Evolutionary conservation across 164 flowering plant species (phyloP), one percentile per base, ranked within the genome.

Genomic region (Umbilicus rupestris): DNA sequence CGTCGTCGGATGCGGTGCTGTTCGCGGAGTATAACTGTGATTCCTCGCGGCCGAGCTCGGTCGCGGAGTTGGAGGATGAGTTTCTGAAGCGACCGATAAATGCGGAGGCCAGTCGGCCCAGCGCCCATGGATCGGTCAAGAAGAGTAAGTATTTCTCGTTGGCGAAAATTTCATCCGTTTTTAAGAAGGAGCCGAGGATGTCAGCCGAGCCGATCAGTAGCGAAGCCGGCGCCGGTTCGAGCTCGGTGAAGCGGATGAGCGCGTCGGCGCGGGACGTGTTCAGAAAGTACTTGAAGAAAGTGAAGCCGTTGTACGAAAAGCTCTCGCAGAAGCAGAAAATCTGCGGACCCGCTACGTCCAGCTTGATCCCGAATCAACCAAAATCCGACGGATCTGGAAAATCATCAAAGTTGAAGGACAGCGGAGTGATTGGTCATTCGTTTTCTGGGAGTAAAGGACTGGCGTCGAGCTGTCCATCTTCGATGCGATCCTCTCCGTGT

Each of bases 401-500:
- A 22, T 2, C 39, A 47, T n/a, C n/a, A n/a, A n/a, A 17, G 24
- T 26, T 64, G n/a, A 66, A 66, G 20, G 16, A 44, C 63, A n/a
- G 59, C 58, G 68, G 72, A 24, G 73, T 62, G 14, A 67, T 77
- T 10, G 80, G 83, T 9, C 80, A 79, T 33, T 90, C 92, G 0
- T 90, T 90, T 72, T 94, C 97, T 0, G 96, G 96, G 19, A 94
- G 78, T 78, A 77, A 74, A 70, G 81, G 82, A 73, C 73, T 73
- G 69, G 78, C 75, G 0, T 70, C 87, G 39, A 94, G 99, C 76
- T 89, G 97, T 45, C 99, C 99, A 1, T 82, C 94, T 26, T 94
- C 99, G 73, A 88, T 87, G 80, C 73, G 96, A 68, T 91, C 96
- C 3, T 94, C 99, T 33, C 99, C 99, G 52, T 84, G 77, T 64